Evolutionary conservation across 2,329 filamentous ascomycete species (phyloP), one percentile per base, ranked within the genome.

Genomic region (Ophiocordyceps camponoti-floridani): DNA sequence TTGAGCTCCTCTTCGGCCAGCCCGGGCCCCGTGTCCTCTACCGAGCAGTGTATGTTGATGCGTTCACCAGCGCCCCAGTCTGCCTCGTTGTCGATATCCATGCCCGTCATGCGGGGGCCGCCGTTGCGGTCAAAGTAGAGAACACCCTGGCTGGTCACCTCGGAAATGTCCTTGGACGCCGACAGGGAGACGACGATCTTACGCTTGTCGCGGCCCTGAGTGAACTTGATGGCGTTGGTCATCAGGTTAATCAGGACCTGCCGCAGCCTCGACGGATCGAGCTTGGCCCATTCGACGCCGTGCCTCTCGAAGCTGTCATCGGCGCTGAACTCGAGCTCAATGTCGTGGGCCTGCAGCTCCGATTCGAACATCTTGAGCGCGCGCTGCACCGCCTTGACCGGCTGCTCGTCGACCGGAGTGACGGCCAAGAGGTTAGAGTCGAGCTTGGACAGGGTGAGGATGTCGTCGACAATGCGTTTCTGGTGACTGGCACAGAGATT

Each of bases 291-390:
- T 48, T 82, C 75, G 30, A 87, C 66, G 3, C 68, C 68, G 42
- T 86, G 61, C 14, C 73, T 66, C 13, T 72, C 66, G 56, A 82
- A 85, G 1, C 78, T 79, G 41, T 79, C 69, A 51, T 84, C 77
- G 38, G 87, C 72, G 1, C 69, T 67, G 51, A 86, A 82, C 37
- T 77, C 70, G 59, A 86, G 75, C 44, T 75, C 69, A 47, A 89
- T 88, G 40, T 78, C 76, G 47, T 84, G 80, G 8, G 78, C 78
- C 41, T 75, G 69, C 13, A 89, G 62, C 56, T 89, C 83, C 9
- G 79, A 71, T 59, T 87, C 82, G 52, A 87, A 86, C 77, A 89
- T 85, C 57, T 84, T 84, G 40, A 85, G 61, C 1, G 80, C 79
- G 31, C 76, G 68, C 49, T 81, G 73, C 2, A 84, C 77, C 8